Evolutionary conservation across 148 eudicot species (phyloP), one percentile per base, ranked within the genome.

Genomic region (Amaranthus palmeri): DNA sequence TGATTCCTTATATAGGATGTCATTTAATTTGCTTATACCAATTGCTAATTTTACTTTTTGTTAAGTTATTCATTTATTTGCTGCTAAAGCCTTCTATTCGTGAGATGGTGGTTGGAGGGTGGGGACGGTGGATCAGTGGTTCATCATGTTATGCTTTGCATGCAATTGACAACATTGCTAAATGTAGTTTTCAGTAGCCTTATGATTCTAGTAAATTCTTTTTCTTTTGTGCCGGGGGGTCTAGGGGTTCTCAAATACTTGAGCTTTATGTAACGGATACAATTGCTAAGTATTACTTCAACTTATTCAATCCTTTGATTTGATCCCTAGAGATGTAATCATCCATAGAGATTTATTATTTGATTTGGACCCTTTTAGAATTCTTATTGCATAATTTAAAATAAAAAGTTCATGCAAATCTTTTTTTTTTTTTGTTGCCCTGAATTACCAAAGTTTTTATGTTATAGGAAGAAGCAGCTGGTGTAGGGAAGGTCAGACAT

Each of bases 401-500:
- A 13, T 5, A 36, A 17, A 61, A 50, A 18, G 5, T 46, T 46
- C 36, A 3, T 56, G 55, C 70, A 4, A 63, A 12, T 64, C 43
- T 48, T 11, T 47, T 11, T 17, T 41, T 54, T 68, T 10, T 11
- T 17, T 41, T 54, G 61, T 10, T 54, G 59, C 36, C 17, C 61
- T 71, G 61, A 69, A 42, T 15, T 77, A 47, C 66, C 54, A 8
- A 50, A 68, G 56, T 78, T 36, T 69, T 58, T 25, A 61, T 60
- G 18, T 78, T 83, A 76, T 82, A 93, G 98, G 89, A 79, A 43
- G 98, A 93, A 78, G 98, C 98, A 67, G 84, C 97, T 76, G 96
- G 91, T 73, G 91, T 93, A 71, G 98, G 97, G 54, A 91, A 86
- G 86, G 81, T 93, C 74, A 85, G 98, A 68, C 93, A 93, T 81